Evolutionary conservation across 257 asterid genomes (phyloP).

Genomic region (Solanum dulcamara): DNA sequence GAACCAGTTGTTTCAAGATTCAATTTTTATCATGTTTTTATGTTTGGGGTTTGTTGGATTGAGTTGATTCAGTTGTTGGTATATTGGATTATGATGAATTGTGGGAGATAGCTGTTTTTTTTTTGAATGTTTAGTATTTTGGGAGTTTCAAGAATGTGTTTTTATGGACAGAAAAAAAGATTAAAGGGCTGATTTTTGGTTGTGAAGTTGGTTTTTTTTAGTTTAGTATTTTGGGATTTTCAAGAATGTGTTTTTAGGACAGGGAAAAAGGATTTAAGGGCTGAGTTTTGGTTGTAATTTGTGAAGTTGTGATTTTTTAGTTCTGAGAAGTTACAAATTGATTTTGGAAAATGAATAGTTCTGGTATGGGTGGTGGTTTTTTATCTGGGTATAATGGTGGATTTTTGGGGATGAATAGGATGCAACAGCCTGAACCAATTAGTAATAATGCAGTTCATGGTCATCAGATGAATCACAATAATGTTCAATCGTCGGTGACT

Average conservation of each 20-base stretch:
- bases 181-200: not conserved
- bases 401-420: constrained; percentile 22
- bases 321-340: not conserved
- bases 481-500: not conserved
- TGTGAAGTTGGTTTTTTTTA: not conserved
- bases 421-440: constrained; percentile 3
- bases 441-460: constrained; percentile 1
- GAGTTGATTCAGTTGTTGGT: not conserved
- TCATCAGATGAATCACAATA: not conserved
- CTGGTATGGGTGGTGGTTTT: constrained; percentile 13
- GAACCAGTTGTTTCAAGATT: not conserved
- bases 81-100: not conserved
- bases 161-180: not conserved
- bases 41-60: not conserved
- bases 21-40: not conserved
- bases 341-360: constrained; percentile 11
- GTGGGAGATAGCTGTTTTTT: not conserved
- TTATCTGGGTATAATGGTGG: constrained; percentile 21
- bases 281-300: not conserved
- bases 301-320: not conserved
- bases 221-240: not conserved
- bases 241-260: not conserved
- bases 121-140: not conserved
- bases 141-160: not conserved
- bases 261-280: not conserved